Base-by-base conservation (phyloP, 345 rosid genomes). In the Draba incana region DNA sequence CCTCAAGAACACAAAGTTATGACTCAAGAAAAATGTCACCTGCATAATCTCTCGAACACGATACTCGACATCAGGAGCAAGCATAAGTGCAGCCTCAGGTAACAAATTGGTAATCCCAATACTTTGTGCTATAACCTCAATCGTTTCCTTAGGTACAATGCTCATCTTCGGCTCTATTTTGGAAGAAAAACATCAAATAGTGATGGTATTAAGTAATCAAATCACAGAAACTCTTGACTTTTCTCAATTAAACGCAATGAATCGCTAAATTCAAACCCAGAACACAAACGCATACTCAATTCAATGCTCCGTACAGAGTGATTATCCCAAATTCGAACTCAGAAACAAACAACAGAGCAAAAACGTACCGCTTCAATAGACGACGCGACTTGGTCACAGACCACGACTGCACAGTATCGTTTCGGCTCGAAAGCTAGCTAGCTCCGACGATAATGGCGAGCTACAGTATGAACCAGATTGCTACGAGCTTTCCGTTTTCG, bases 1-100 rank as follows among this genome's bases (percentile, higher is more conserved):
- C 30, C 47, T 42, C 45, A 44, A 46, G 63, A 45, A 67, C 48
- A 66, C 39, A 62, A 59, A 28, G 25, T 42, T 62, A 57, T 30
- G 52, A 20, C 16, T 13, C 12, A 25, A 25, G 16, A 11, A 12
- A 28, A 20, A 15, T 1, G 6, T 31, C 1, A 87, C 98, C 95
- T 90, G 98, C 88, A 91, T 87, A 67, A 91, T 85, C 81, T 94
- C 93, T 60, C 96, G 96, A 81, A 87, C 79, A 23, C 96, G 96
- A 65, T 87, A 94, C 70, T 91, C 99, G 63, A 89, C 95, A 66
- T 94, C 96, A 8, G 98, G 89, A 66, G 99, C 99, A 56, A 94
- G 98, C 66, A 84, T 80, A 12, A 87, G 86, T 7, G 93, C 89
- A 20, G 84, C 99, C 59, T 91, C 98, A 6, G 82, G 70, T 31